Conservation (phyloP, 257 asterid genomes). For the Dorcoceras hygrometricum region DNA sequence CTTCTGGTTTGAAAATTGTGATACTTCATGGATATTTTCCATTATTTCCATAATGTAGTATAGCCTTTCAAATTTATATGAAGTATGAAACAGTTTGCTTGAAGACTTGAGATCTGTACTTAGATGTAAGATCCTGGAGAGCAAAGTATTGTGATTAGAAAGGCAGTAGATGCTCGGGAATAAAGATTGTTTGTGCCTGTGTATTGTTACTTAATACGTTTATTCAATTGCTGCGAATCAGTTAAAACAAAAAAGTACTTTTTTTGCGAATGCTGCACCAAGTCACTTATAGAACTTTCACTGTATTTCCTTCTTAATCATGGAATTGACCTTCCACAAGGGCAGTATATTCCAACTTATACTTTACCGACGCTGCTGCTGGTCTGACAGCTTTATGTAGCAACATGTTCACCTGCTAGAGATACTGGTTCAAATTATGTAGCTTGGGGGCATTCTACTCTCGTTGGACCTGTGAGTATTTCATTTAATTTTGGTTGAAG, state of each 20-base stretch:
- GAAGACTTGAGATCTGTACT: not conserved
- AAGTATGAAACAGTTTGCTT: conserved; percentile 10
- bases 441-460: conserved; percentile 96
- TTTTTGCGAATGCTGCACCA: not conserved
- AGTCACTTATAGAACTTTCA: not conserved
- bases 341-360: not conserved
- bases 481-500: conserved; percentile 4
- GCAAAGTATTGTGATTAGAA: conserved; percentile 4
- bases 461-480: conserved; percentile 84
- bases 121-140: not conserved
- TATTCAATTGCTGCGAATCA: not conserved
- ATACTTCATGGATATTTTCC: not conserved
- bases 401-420: conserved; percentile 91
- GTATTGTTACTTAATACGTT: not conserved
- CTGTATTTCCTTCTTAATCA: too few species aligned
- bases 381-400: conserved; percentile 65
- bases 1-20: not conserved
- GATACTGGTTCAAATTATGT: conserved; percentile 67
- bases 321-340: not conserved
- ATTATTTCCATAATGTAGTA: conserved; percentile 1
- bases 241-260: not conserved
- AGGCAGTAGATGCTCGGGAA: not conserved
- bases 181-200: not conserved
- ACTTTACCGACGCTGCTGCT: conserved; percentile 21
- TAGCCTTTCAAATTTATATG: conserved; percentile 2